Evolutionary conservation across 2,329 filamentous ascomycete genomes (phyloP), one percentile per base, ranked within the genome.

Genomic region (Ustulina deusta): DNA sequence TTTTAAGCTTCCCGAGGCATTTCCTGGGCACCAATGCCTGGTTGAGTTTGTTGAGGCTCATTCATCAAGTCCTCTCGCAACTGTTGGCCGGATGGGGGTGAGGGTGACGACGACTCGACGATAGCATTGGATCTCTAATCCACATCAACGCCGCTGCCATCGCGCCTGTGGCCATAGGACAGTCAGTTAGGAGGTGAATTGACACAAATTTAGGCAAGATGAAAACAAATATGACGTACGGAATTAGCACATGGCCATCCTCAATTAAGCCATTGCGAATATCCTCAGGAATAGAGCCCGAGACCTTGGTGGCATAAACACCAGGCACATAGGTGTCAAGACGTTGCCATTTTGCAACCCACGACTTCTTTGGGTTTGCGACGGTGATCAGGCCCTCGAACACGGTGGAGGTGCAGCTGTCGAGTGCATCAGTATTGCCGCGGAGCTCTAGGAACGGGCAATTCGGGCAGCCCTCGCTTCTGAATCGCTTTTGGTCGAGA

Each of bases 281-380:
- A 69, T 92, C 90, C 71, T 91, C 89, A 5, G 90, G 89, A 66
- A 91, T 80, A 77, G 93, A 89, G 20, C 96, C 96, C 36, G 92
- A 93, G 27, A 99, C 96, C 83, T 98, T 97, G 63, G 94, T 92
- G 20, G 96, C 96, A 82, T 99, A 99, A 65, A 97, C 90, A 61
- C 96, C 96, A 17, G 89, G 88, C 60, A 96, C 91, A 79, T 97
- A 98, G 63, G 89, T 89, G 78, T 97, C 93, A 67, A 99, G 83
- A 9, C 96, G 89, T 85, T 98, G 94, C 91, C 94, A 98, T 78
- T 93, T 93, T n/a, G 95, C 94, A 56, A 98, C 93, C 96, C 96
- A 99, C 76, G 93, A 97, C 73, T 86, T 88, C 49, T 83, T 83
- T n/a, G 94, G 94, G 78, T 97, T 91, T 55, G 91, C 89, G 42